Evolutionary conservation across 345 rosid genomes (phyloP).

Genomic region (Citrus inodora): DNA sequence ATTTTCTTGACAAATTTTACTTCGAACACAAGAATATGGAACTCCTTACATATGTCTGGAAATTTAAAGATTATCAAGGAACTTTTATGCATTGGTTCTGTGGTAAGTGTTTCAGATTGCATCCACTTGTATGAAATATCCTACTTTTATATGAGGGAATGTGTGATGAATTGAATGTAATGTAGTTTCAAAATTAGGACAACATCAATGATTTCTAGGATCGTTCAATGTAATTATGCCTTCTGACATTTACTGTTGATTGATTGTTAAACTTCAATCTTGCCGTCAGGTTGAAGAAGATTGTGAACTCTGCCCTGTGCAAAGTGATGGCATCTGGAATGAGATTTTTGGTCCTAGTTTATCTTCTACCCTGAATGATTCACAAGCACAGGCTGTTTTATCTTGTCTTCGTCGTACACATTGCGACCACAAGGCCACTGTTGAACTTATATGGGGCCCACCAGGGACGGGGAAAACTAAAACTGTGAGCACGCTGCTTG

Average conservation of each 20-base stretch:
- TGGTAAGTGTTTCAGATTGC: not conserved
- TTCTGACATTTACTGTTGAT: not conserved
- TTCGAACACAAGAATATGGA: not conserved
- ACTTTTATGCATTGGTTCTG: not conserved
- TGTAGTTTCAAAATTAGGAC: too few species aligned
- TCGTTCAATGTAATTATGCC: too few species aligned
- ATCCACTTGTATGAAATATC: not conserved
- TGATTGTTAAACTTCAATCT: not conserved
- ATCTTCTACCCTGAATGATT: not conserved
- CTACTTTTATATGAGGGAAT: not conserved
- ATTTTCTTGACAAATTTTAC: not conserved
- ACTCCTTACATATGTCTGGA: not conserved
- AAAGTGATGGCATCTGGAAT: not conserved
- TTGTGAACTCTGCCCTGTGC: not conserved
- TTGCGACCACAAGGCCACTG: not conserved
- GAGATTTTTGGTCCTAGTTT: not conserved
- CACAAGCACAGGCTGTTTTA: not conserved
- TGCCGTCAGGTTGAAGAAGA: not conserved
- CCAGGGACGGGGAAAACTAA: not conserved
- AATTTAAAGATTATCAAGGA: not conserved
- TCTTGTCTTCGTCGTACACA: not conserved
- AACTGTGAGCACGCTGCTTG: not conserved
- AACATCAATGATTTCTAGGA: too few species aligned
- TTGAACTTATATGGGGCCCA: not conserved
- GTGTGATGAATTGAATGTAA: too few species aligned